Evolutionary conservation across 768 basidiomycete species (phyloP).

Genomic region (Rhodotorula toruloides): DNA sequence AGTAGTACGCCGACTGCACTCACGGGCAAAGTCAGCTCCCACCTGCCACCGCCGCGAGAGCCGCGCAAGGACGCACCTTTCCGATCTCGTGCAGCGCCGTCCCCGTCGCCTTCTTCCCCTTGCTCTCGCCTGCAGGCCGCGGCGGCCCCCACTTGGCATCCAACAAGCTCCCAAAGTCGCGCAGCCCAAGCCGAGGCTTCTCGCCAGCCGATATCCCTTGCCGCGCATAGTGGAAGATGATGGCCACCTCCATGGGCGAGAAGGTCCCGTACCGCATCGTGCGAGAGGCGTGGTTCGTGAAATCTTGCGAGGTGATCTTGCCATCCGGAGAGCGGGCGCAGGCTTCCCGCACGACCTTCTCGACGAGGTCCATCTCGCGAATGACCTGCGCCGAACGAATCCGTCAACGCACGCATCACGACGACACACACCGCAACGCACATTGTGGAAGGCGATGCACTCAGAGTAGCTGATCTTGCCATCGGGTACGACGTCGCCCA

Average conservation of each 20-base stretch:
- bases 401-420: background rate
- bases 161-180: slow-evolving; percentile 87
- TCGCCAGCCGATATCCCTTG: slow-evolving; percentile 55
- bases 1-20: slow-evolving; percentile 73
- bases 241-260: slow-evolving; percentile 96
- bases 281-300: slow-evolving; percentile 78
- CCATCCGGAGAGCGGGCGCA: slow-evolving; percentile 87
- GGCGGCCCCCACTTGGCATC: slow-evolving; percentile 74
- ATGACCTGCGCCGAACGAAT: slow-evolving; percentile 26
- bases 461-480: slow-evolving; percentile 93
- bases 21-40: slow-evolving; percentile 46
- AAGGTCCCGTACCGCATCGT: slow-evolving; percentile 89
- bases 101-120: slow-evolving; percentile 11
- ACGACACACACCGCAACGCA: slow-evolving; percentile 50
- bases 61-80: slow-evolving; percentile 17
- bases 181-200: slow-evolving; percentile 65
- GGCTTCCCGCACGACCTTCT: slow-evolving; percentile 69
- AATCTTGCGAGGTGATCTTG: slow-evolving; percentile 84
- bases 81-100: slow-evolving; percentile 31
- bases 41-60: slow-evolving; percentile 44
- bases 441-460: slow-evolving; percentile 94
- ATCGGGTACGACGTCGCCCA: slow-evolving; percentile 82
- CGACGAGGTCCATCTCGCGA: slow-evolving; percentile 95
- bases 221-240: slow-evolving; percentile 95
- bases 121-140: background rate